Conservation (phyloP, 2,329 filamentous ascomycete genomes). For the Monascus ruber region DNA sequence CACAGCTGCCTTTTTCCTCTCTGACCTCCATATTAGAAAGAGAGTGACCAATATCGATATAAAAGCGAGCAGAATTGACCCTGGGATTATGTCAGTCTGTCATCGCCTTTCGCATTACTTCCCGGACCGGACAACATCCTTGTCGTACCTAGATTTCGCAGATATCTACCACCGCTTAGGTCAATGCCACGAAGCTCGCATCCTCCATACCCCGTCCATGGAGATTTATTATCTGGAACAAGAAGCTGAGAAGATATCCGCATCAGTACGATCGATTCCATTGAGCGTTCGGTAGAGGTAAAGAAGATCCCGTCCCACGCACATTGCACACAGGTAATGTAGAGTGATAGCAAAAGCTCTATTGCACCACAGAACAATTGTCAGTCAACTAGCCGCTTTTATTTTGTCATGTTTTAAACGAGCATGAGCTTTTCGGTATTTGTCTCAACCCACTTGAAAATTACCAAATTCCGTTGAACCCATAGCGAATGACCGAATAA, state of each 20-base stretch:
- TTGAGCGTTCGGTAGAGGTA: conserved; percentile 1
- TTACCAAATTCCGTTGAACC: conserved; percentile 47
- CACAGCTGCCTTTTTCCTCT: conserved; percentile 85
- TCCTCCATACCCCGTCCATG: conserved; percentile 50
- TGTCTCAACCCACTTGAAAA: conserved; percentile 39
- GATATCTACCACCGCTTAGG: conserved; percentile 51
- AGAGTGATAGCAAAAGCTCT: conserved; percentile 77
- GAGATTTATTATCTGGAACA: conserved; percentile 47
- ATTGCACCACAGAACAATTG: conserved; percentile 11
- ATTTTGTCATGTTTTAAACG: neutral
- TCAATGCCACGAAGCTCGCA: conserved; percentile 68
- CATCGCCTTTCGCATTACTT: neutral
- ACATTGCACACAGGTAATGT: conserved; percentile 79
- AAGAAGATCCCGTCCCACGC: conserved; percentile 28
- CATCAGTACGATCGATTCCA: conserved; percentile 6
- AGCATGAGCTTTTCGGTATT: neutral
- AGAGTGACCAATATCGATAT: conserved; percentile 59
- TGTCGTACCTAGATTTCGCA: conserved; percentile 71
- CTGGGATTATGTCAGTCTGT: conserved; percentile 31
- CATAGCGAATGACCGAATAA: conserved; percentile 23
- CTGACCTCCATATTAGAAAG: conserved; percentile 66
- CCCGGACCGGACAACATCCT: neutral
- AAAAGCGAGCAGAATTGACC: conserved; percentile 76
- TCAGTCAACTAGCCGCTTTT: neutral
- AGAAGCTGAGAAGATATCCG: conserved; percentile 46